These are phyloP conservation scores for Cyclaneusma minus DNA, from an alignment of 2,329 filamentous ascomycete genomes.

Conservation along the genomic window DNA sequence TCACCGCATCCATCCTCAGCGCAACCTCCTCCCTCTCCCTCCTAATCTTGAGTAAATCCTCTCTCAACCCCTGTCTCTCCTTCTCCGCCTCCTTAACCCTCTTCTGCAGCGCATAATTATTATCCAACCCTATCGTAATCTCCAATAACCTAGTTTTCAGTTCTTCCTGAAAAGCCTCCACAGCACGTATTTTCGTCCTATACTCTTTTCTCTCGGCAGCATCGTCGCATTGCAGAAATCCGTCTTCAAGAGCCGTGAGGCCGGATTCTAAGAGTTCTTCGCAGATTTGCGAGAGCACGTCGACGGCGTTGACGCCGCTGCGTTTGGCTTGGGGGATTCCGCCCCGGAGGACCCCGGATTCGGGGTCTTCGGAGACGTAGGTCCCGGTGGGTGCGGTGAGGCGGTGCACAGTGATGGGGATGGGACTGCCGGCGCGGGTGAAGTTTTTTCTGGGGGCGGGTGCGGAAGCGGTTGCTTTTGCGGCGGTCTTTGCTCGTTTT, in stretches of 20 bases:
- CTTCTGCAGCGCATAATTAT: constrained; percentile 39
- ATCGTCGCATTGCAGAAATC: constrained; percentile 18
- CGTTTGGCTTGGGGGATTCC: constrained; percentile 36
- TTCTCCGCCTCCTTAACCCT: constrained; percentile 40
- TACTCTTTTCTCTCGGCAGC: constrained; percentile 34
- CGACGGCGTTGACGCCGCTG: constrained; percentile 43
- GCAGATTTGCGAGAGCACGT: constrained; percentile 45
- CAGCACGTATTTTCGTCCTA: constrained; percentile 35
- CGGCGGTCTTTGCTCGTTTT: constrained; percentile 3
- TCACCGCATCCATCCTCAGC: constrained; percentile 45
- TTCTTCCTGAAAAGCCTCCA: constrained; percentile 44
- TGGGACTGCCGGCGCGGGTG: constrained; percentile 14
- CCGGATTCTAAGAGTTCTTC: constrained; percentile 40
- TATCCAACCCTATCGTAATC: constrained; percentile 45
- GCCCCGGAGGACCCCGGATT: constrained; percentile 28
- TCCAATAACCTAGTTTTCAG: constrained; percentile 38
- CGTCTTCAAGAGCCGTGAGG: constrained; percentile 30
- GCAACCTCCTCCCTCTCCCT: constrained; percentile 46
- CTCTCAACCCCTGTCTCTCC: constrained; percentile 37
- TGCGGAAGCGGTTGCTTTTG: constrained; percentile 16
- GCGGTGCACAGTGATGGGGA: constrained; percentile 45
- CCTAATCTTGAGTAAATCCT: constrained; percentile 43
- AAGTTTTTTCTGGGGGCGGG: constrained; percentile 11
- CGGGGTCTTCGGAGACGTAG: constrained; percentile 24
- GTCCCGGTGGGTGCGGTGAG: constrained; percentile 34